Conservation (phyloP, 2,329 filamentous ascomycete species). For the Diaporthe citriasiana region DNA sequence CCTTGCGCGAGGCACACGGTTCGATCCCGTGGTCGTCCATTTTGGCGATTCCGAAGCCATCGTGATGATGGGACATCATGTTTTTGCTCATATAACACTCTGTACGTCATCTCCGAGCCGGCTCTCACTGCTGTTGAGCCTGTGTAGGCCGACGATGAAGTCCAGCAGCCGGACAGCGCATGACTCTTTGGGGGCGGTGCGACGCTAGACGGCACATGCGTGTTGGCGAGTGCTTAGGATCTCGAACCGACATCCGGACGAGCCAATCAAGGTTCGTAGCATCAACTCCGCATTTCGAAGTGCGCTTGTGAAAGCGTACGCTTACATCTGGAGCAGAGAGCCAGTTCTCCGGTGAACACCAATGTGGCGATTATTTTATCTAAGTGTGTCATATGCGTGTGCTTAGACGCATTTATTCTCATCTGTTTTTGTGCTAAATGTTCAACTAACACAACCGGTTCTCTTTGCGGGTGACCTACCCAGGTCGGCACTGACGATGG, state of each 20-base stretch:
- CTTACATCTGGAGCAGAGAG: not conserved
- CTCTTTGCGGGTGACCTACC: not conserved
- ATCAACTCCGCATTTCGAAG: not conserved
- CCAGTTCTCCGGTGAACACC: not conserved
- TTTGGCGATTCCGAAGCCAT: not conserved
- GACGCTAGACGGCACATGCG: not conserved
- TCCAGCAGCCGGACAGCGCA: not conserved
- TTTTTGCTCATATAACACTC: not conserved
- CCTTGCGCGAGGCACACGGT: constrained; percentile 22
- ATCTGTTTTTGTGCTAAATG: not conserved
- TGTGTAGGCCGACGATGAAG: not conserved
- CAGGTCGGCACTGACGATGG: not conserved
- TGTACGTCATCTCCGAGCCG: not conserved
- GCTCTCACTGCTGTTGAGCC: not conserved
- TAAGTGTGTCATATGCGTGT: not conserved
- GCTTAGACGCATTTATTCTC: not conserved
- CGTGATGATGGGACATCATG: fast-evolving
- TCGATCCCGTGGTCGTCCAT: constrained; percentile 30
- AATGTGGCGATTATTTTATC: not conserved
- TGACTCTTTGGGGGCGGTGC: not conserved
- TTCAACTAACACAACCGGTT: not conserved
- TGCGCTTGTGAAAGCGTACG: not conserved
- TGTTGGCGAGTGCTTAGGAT: not conserved
- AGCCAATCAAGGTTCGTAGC: not conserved
- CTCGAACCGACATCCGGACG: not conserved